A percentile compares a stretch with the other conserved stretches of the same genome.
Conservation (phyloP, 257 asterid species). For the Thymus mandschuricus region DNA sequence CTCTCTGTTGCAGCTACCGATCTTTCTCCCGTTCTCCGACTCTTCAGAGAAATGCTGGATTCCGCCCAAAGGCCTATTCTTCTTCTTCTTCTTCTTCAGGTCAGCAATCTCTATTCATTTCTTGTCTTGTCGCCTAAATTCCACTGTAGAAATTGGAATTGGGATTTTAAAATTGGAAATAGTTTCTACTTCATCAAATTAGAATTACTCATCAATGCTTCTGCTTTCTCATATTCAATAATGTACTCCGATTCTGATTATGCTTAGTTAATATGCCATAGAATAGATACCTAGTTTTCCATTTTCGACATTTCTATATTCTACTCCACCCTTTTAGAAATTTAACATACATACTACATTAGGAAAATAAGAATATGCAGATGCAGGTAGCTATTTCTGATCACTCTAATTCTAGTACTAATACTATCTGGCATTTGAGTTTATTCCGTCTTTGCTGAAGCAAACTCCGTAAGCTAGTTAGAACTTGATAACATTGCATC, state of each 20-base stretch:
- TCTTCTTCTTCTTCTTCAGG: slow-evolving; percentile 67
- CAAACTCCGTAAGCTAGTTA: slow-evolving; percentile 2
- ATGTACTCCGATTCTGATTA: no score
- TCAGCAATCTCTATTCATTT: slow-evolving; percentile 20
- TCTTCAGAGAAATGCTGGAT: slow-evolving; percentile 26
- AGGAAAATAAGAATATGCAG: no score
- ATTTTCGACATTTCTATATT: no score
- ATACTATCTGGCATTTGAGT: no score
- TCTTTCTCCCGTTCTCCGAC: slow-evolving; percentile 3
- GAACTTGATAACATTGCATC: background rate
- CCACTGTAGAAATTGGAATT: background rate
- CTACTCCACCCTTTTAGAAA: no score
- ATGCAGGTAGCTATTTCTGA: no score
- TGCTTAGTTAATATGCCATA: no score
- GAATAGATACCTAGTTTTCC: no score
- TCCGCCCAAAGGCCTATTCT: slow-evolving; percentile 46
- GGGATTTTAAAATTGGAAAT: background rate
- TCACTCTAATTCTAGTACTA: background rate
- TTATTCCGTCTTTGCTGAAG: background rate
- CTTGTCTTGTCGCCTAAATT: background rate
- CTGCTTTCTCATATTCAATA: no score
- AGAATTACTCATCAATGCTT: no score
- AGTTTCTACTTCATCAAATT: no score
- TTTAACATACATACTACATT: no score
- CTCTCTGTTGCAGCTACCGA: background rate